Conservation (phyloP, 2,329 filamentous ascomycete genomes). For the Clathrospora elynae region DNA sequence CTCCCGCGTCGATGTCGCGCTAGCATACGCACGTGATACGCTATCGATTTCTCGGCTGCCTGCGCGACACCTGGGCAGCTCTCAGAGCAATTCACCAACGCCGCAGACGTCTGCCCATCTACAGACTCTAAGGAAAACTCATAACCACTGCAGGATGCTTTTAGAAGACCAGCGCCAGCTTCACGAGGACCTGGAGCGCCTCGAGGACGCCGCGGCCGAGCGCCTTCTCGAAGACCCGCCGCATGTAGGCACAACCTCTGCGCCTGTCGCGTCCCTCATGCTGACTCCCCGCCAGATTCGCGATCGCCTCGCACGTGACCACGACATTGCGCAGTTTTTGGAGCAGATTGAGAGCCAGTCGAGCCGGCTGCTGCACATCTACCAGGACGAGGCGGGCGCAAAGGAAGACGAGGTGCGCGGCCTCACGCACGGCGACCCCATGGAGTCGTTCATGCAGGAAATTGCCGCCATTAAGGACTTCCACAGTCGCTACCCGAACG, state of each 20-base stretch:
- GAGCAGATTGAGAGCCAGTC: slow-evolving; percentile 88
- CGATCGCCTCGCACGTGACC: slow-evolving; percentile 85
- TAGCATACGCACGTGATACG: slow-evolving; percentile 27
- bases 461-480: slow-evolving; percentile 81
- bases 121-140: slow-evolving; percentile 20
- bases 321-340: slow-evolving; percentile 86
- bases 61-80: too few species aligned
- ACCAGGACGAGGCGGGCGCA: slow-evolving; percentile 75
- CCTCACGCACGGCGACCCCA: slow-evolving; percentile 82
- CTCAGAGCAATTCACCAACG: too few species aligned
- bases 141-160: slow-evolving; percentile 62
- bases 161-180: slow-evolving; percentile 92
- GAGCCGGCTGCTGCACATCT: slow-evolving; percentile 77
- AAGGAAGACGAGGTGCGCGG: slow-evolving; percentile 80
- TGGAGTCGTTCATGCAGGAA: slow-evolving; percentile 90
- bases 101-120: slow-evolving; percentile 31
- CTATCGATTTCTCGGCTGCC: slow-evolving; percentile 25
- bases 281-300: slow-evolving; percentile 67
- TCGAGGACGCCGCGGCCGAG: slow-evolving; percentile 92
- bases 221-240: slow-evolving; percentile 86
- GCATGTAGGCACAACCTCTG: slow-evolving; percentile 63
- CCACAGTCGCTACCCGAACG: slow-evolving; percentile 88
- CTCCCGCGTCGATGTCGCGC: slow-evolving; percentile 22
- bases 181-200: slow-evolving; percentile 93
- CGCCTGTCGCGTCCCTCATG: slow-evolving; percentile 1